Conservation (phyloP, 805 yeast species). For the Suhomyces vadensis region DNA sequence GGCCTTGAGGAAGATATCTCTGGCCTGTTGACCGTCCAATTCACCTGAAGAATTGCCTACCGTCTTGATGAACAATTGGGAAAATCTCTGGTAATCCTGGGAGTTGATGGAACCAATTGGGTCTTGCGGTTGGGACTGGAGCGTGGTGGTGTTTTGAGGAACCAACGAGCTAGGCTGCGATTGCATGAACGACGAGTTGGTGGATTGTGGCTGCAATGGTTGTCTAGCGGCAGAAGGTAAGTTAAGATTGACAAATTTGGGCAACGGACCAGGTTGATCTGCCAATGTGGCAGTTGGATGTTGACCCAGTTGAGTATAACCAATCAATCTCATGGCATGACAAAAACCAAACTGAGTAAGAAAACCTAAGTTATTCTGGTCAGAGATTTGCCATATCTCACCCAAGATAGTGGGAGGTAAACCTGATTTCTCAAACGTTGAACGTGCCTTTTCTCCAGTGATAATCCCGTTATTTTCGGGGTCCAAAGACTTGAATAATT, state of each 20-base stretch:
- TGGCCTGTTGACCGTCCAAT: conserved; percentile 79
- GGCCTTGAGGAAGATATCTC: conserved; percentile 86
- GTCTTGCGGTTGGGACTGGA: conserved; percentile 35
- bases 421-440: conserved; percentile 82
- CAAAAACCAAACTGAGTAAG: conserved; percentile 79
- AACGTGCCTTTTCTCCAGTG: conserved; percentile 84
- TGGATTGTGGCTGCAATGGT: conserved; percentile 30
- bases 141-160: conserved; percentile 34
- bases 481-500: conserved; percentile 77
- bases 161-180: conserved; percentile 40
- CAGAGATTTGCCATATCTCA: conserved; percentile 95
- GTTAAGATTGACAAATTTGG: conserved; percentile 50
- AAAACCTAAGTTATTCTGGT: conserved; percentile 82
- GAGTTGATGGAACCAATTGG: conserved; percentile 52
- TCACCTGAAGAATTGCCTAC: conserved; percentile 52
- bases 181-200: conserved; percentile 43
- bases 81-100: conserved; percentile 61
- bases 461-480: conserved; percentile 75
- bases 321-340: conserved; percentile 85
- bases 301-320: conserved; percentile 78
- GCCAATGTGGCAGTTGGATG: conserved; percentile 53
- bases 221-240: conserved; percentile 11
- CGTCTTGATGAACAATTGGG: conserved; percentile 73
- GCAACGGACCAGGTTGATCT: conserved; percentile 62
- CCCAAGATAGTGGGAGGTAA: conserved; percentile 76